Evolutionary conservation across 805 yeast species (phyloP).

Genomic region (Metschnikowia lunata): DNA sequence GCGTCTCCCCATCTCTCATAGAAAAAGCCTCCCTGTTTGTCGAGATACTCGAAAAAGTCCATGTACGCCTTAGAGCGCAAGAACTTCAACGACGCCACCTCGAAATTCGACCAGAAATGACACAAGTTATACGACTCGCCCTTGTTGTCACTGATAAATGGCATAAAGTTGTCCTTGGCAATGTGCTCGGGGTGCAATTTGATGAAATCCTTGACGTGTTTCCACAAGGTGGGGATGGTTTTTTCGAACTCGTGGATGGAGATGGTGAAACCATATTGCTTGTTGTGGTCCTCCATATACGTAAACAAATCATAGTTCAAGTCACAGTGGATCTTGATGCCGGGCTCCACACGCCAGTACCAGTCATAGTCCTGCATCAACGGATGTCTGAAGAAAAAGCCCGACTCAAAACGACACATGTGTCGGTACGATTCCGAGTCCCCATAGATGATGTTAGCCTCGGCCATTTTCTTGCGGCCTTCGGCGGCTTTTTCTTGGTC

Average conservation of each 20-base stretch:
- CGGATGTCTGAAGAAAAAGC: slow-evolving; percentile 20
- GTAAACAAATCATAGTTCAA: slow-evolving; percentile 24
- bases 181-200: slow-evolving; percentile 15
- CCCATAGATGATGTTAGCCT: slow-evolving; percentile 28
- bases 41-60: slow-evolving; percentile 63
- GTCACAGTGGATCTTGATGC: slow-evolving; percentile 21
- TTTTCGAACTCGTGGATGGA: slow-evolving; percentile 20
- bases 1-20: slow-evolving; percentile 95
- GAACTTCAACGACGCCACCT: slow-evolving; percentile 68
- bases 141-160: slow-evolving; percentile 62
- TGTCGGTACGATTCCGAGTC: slow-evolving; percentile 17
- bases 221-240: slow-evolving; percentile 23
- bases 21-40: slow-evolving; percentile 69
- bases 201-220: slow-evolving; percentile 19
- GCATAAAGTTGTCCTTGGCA: slow-evolving; percentile 41
- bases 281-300: slow-evolving; percentile 20
- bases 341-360: slow-evolving; percentile 27
- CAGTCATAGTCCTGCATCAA: slow-evolving; percentile 22
- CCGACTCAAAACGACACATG: slow-evolving; percentile 20
- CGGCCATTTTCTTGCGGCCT: slow-evolving; percentile 21
- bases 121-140: slow-evolving; percentile 74
- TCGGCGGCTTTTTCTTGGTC: slow-evolving; percentile 25
- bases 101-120: slow-evolving; percentile 91
- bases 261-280: slow-evolving; percentile 23
- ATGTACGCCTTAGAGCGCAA: slow-evolving; percentile 71